Evolutionary conservation across 164 flowering plant species (phyloP).

Genomic region (Amborella trichopoda): DNA sequence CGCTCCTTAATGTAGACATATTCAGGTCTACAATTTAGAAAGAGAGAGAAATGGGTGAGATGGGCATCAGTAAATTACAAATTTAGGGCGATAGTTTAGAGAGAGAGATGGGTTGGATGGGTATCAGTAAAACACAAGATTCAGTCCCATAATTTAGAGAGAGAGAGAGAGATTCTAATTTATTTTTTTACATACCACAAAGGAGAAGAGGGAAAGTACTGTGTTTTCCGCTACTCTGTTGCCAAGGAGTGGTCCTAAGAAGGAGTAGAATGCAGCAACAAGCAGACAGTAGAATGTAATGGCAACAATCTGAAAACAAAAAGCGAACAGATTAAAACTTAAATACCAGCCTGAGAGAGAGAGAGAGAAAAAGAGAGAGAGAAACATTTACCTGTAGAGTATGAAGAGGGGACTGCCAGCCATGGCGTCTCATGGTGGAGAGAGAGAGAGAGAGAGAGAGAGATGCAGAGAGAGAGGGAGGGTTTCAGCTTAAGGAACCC

Average conservation of each 20-base stretch:
- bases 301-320: slow-evolving; percentile 64
- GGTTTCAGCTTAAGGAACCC: no score
- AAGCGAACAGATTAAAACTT: neutral
- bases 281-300: slow-evolving; percentile 56
- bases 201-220: slow-evolving; percentile 41
- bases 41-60: no score
- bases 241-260: slow-evolving; percentile 80
- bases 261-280: slow-evolving; percentile 56
- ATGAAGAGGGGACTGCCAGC: slow-evolving; percentile 94
- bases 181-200: slow-evolving; percentile 32
- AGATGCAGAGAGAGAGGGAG: neutral
- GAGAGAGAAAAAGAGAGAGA: neutral
- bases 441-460: neutral
- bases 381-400: slow-evolving; percentile 55
- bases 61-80: no score
- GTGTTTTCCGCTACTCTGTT: slow-evolving; percentile 58
- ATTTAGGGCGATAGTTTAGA: no score
- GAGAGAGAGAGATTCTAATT: no score
- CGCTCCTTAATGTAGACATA: no score
- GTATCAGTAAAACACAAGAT: no score
- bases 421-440: slow-evolving; percentile 64
- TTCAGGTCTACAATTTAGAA: no score
- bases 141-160: no score
- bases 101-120: no score
- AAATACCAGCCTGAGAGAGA: neutral